Evolutionary conservation across 1,284 basidiomycete species (phyloP).

Genomic region (Sanghuangporus baumii): DNA sequence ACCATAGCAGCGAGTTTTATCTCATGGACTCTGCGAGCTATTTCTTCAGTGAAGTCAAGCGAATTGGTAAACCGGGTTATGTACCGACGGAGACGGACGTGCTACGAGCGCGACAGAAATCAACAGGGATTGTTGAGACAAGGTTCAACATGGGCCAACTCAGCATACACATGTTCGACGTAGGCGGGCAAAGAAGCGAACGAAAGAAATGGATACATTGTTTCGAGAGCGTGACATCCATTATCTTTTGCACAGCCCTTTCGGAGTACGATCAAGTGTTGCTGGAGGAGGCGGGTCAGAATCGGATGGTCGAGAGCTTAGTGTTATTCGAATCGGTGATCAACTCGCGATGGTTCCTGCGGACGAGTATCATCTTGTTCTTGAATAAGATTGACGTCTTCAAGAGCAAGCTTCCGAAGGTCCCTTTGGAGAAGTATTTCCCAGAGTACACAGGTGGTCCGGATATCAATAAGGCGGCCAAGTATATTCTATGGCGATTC

Average conservation of each 20-base stretch:
- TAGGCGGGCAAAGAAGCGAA: constrained; percentile 55
- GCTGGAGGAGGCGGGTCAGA: constrained; percentile 43
- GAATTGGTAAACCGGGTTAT: constrained; percentile 79
- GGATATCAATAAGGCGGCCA: constrained; percentile 97
- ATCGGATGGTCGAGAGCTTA: constrained; percentile 93
- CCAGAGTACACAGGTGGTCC: constrained; percentile 92
- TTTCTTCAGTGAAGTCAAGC: constrained; percentile 85
- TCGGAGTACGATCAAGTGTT: constrained; percentile 56
- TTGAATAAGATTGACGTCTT: constrained; percentile 97
- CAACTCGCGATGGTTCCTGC: constrained; percentile 96
- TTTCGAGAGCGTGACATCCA: constrained; percentile 60
- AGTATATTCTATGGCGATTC: constrained; percentile 96
- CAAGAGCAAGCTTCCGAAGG: constrained; percentile 88
- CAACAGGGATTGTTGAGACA: constrained; percentile 91
- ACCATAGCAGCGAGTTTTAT: constrained; percentile 87
- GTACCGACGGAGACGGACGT: constrained; percentile 88
- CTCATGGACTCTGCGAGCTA: constrained; percentile 95
- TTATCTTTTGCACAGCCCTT: constrained; percentile 44
- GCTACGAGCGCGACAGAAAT: constrained; percentile 85
- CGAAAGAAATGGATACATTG: constrained; percentile 57
- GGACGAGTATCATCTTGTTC: constrained; percentile 91
- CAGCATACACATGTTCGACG: constrained; percentile 41
- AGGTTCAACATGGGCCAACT: constrained; percentile 55
- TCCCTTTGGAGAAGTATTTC: constrained; percentile 86
- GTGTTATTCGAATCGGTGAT: constrained; percentile 94